phyloP scores from a whole-genome alignment of 2,329 filamentous ascomycete species.

The Blumeriella jaapii region DNA sequence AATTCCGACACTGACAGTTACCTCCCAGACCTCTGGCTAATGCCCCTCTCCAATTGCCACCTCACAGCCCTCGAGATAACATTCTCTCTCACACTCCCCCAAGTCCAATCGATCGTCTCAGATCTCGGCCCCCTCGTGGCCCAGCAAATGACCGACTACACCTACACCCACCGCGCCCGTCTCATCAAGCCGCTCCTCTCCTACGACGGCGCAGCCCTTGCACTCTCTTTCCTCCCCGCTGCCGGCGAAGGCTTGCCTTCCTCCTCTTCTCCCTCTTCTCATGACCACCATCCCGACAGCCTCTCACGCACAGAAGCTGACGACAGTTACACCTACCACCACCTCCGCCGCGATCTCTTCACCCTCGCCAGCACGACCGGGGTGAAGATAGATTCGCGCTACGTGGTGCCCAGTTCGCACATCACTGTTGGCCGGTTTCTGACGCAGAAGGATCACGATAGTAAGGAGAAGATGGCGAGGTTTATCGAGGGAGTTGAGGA shows the following conservation, averaged over 20 bases:
- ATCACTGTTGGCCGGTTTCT: slow-evolving; percentile 80
- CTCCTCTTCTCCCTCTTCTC: too few relatives aligned
- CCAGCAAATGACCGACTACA: slow-evolving; percentile 51
- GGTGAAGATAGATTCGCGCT: slow-evolving; percentile 63
- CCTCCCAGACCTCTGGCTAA: slow-evolving; percentile 64
- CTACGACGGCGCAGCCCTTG: slow-evolving; percentile 76
- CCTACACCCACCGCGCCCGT: slow-evolving; percentile 54
- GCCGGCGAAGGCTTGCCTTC: slow-evolving; percentile 54
- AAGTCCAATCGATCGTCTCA: slow-evolving; percentile 53
- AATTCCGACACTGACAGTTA: not conserved
- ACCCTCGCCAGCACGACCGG: slow-evolving; percentile 47
- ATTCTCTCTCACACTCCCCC: slow-evolving; percentile 60
- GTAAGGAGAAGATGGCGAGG: slow-evolving; percentile 36
- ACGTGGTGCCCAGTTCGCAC: slow-evolving; percentile 82
- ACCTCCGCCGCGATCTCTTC: slow-evolving; percentile 72
- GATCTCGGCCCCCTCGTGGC: slow-evolving; percentile 42
- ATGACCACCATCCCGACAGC: slow-evolving; percentile 7
- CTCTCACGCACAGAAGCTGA: slow-evolving; percentile 31
- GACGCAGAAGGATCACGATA: slow-evolving; percentile 49
- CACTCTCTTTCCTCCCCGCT: slow-evolving; percentile 77
- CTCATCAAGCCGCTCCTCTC: slow-evolving; percentile 75
- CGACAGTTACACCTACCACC: slow-evolving; percentile 77
- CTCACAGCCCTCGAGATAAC: slow-evolving; percentile 76
- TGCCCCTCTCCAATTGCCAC: slow-evolving; percentile 69
- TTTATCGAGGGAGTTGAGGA: slow-evolving; percentile 62